Conservation (phyloP, 2,329 filamentous ascomycete genomes). For the Trichoderma pleuroti region DNA sequence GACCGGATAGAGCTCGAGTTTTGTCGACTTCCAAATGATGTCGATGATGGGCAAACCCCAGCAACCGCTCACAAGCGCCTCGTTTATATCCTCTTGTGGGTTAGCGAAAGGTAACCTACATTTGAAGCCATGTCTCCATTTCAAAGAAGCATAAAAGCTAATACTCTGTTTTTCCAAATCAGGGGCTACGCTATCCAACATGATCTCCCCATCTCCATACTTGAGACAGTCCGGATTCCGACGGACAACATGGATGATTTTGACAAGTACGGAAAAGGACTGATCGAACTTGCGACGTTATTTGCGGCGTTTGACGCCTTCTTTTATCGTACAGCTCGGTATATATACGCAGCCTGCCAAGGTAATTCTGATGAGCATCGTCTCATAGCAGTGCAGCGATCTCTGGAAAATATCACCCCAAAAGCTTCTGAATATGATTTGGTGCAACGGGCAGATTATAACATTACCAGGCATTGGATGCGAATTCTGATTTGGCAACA, state of each 20-base stretch:
- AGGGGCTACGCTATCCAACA: slow-evolving; percentile 15
- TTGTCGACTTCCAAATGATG: background rate
- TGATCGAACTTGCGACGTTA: slow-evolving; percentile 13
- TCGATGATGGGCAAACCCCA: background rate
- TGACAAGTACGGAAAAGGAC: slow-evolving; percentile 15
- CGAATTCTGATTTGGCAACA: slow-evolving; percentile 16
- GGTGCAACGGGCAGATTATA: slow-evolving; percentile 15
- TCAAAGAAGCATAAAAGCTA: background rate
- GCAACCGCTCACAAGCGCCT: background rate
- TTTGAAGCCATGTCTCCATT: background rate
- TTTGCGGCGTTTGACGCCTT: slow-evolving; percentile 8
- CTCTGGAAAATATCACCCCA: background rate
- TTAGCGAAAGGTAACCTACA: slow-evolving; percentile 15
- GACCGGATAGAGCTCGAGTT: slow-evolving; percentile 7
- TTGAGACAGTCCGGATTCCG: background rate
- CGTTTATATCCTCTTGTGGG: slow-evolving; percentile 14
- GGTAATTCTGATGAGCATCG: background rate
- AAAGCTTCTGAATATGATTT: background rate
- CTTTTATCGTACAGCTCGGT: slow-evolving; percentile 4
- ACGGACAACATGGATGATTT: background rate
- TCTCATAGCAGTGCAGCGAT: slow-evolving; percentile 8
- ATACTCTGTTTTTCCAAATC: background rate
- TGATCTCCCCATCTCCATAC: slow-evolving; percentile 14
- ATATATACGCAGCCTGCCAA: background rate
- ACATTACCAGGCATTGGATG: slow-evolving; percentile 18